A percentile compares a stretch with the other conserved stretches of the same genome.
phyloP scores from a whole-genome alignment of 257 asterid species.

The Lavandula angustifolia region DNA sequence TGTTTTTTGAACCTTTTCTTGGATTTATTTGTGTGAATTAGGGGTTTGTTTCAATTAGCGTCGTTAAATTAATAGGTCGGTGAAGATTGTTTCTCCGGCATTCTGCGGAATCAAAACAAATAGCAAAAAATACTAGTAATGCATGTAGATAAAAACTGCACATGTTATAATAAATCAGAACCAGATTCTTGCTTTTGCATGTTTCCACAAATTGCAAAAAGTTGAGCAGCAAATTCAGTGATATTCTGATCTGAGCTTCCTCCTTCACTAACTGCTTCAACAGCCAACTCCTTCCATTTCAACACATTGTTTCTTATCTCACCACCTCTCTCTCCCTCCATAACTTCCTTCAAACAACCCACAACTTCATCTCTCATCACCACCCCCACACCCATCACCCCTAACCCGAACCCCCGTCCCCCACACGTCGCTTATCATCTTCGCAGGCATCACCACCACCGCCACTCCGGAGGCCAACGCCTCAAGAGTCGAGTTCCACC shows the following conservation, averaged over 20 bases:
- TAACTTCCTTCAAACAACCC: conserved; percentile 27
- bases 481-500: conserved; percentile 64
- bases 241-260: conserved; percentile 17
- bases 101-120: too few relatives aligned
- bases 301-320: conserved; percentile 35
- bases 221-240: not conserved
- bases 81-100: too few relatives aligned
- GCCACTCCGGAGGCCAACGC: conserved; percentile 45
- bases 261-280: conserved; percentile 20
- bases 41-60: too few relatives aligned
- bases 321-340: conserved; percentile 40
- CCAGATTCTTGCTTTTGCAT: not conserved
- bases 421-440: conserved; percentile 48
- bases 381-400: conserved; percentile 34
- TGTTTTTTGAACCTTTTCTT: too few relatives aligned
- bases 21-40: too few relatives aligned
- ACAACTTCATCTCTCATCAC: conserved; percentile 37
- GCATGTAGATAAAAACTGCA: not conserved
- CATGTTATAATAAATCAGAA: not conserved
- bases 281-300: conserved; percentile 19
- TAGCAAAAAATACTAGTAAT: too few relatives aligned
- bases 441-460: conserved; percentile 48
- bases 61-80: too few relatives aligned
- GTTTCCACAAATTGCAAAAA: not conserved
- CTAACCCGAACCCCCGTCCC: conserved; percentile 36